Evolutionary conservation across 1,284 basidiomycete genomes (phyloP).

Genomic region (Exsudoporus floridanus): DNA sequence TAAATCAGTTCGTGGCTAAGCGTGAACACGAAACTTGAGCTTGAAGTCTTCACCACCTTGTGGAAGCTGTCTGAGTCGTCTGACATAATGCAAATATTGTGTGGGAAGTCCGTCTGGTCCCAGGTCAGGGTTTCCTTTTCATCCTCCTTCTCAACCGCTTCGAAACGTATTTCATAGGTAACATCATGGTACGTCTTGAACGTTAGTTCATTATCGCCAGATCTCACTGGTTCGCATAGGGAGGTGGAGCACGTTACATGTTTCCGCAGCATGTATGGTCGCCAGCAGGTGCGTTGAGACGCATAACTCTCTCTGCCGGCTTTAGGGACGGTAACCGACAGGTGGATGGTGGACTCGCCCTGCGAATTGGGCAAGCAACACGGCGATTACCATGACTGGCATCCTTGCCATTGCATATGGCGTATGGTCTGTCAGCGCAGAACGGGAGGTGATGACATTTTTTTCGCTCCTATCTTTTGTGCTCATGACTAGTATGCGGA

Average conservation of each 20-base stretch:
- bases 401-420: conserved; percentile 58
- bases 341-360: conserved; percentile 77
- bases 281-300: conserved; percentile 50
- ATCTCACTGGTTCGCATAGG: conserved; percentile 37
- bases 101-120: not conserved
- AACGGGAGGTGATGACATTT: conserved; percentile 53
- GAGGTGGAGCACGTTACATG: conserved; percentile 66
- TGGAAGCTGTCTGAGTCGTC: too few species aligned
- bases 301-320: not conserved
- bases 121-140: conserved; percentile 17
- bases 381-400: conserved; percentile 57
- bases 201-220: not conserved
- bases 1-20: too few species aligned
- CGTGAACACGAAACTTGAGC: too few species aligned
- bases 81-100: too few species aligned
- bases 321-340: conserved; percentile 27
- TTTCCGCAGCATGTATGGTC: conserved; percentile 74
- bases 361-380: conserved; percentile 69
- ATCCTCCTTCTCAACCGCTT: conserved; percentile 4
- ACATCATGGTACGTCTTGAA: conserved; percentile 15
- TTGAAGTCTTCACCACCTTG: too few species aligned
- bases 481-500: conserved; percentile 8
- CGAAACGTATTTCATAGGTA: not conserved
- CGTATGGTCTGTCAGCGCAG: conserved; percentile 61
- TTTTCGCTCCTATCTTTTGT: not conserved